Evolutionary conservation across 2,329 filamentous ascomycete species (phyloP).

Genomic region (Cladosporium sp.): DNA sequence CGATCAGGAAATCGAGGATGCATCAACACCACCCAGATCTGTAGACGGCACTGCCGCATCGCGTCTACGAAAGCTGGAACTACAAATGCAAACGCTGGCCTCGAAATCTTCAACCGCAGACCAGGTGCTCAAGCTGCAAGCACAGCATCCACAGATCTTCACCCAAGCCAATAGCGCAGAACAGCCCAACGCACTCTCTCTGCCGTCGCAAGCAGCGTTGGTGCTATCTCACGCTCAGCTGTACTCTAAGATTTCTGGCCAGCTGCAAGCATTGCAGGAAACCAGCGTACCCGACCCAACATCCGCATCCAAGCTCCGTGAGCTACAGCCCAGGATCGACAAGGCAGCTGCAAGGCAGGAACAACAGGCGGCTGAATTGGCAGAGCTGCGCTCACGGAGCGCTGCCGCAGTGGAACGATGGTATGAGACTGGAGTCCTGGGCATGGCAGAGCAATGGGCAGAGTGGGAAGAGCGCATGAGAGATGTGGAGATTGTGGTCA

Average conservation of each 20-base stretch:
- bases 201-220: constrained; percentile 35
- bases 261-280: constrained; percentile 47
- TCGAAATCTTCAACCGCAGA: constrained; percentile 41
- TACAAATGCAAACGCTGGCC: constrained; percentile 39
- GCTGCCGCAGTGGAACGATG: constrained; percentile 58
- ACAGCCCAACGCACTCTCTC: constrained; percentile 27
- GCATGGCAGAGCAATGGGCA: constrained; percentile 67
- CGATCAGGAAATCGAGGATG: constrained; percentile 23
- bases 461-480: constrained; percentile 69
- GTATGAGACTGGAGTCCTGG: constrained; percentile 72
- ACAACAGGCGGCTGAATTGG: constrained; percentile 62
- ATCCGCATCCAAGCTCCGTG: constrained; percentile 55
- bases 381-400: constrained; percentile 63
- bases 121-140: constrained; percentile 42
- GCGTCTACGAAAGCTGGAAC: constrained; percentile 28
- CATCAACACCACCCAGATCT: background rate
- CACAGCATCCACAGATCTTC: constrained; percentile 45
- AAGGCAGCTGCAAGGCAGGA: constrained; percentile 61
- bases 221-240: constrained; percentile 47
- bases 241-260: constrained; percentile 45
- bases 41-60: constrained; percentile 8
- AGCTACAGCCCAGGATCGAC: constrained; percentile 62
- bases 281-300: constrained; percentile 45
- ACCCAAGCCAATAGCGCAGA: constrained; percentile 25
- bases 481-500: constrained; percentile 64